These are phyloP conservation scores for Pholiota microspora DNA, from an alignment of 768 basidiomycete species.

Conservation along the genomic window DNA sequence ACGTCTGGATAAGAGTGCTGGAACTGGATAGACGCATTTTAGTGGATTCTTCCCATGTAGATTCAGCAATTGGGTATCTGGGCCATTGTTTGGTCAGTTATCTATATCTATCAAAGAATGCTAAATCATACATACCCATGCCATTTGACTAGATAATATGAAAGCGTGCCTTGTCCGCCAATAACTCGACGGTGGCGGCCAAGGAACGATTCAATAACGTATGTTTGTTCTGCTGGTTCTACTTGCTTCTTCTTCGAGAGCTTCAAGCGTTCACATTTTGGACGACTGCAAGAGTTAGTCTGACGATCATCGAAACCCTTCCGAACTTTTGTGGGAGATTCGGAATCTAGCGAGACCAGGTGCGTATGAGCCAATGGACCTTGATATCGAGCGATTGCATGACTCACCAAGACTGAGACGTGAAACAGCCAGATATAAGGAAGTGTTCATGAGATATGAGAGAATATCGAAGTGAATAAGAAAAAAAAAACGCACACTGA, in stretches of 20 bases:
- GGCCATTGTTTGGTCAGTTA: background rate
- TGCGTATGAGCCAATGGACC: background rate
- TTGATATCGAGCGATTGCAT: background rate
- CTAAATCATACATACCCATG: constrained; percentile 28
- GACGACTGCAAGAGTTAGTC: background rate
- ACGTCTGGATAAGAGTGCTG: constrained; percentile 25
- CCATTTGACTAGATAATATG: constrained; percentile 40
- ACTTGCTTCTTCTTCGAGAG: constrained; percentile 1
- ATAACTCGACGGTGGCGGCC: constrained; percentile 27
- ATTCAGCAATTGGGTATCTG: constrained; percentile 32
- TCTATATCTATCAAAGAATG: background rate
- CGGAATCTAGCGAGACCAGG: background rate
- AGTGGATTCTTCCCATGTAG: constrained; percentile 35
- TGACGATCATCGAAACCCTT: background rate
- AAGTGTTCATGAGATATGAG: background rate
- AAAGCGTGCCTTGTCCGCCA: constrained; percentile 20
- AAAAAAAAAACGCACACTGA: constrained; percentile 24
- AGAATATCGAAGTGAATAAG: background rate
- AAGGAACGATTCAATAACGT: constrained; percentile 32
- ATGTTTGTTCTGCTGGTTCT: constrained; percentile 17
- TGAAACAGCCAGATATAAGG: background rate
- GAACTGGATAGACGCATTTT: constrained; percentile 25
- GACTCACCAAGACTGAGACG: background rate
- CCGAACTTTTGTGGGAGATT: background rate
- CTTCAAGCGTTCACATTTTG: constrained; percentile 5